Percentiles rank a stretch among this genome's conserved stretches.
Conservation (phyloP, 371 early-diverging fungal genomes). For the Chytridium lagenaria region DNA sequence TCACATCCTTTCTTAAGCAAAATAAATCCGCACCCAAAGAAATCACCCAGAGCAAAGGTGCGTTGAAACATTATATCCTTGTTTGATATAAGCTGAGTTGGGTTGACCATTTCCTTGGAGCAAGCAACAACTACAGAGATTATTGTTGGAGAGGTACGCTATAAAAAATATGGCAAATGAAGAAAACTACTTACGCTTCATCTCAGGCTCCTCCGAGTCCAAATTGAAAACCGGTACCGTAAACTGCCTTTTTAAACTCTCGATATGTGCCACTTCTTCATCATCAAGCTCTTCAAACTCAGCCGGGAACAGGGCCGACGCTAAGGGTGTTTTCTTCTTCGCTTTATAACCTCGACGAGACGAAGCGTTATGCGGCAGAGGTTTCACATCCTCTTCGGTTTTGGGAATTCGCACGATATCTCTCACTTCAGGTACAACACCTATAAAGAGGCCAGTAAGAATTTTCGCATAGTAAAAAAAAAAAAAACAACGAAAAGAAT, state of each 20-base stretch:
- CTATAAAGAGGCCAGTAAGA: neutral
- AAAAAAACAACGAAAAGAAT: neutral
- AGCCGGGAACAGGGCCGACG: no score
- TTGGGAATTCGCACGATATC: neutral
- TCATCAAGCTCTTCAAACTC: slow-evolving; percentile 5
- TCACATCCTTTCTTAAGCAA: neutral
- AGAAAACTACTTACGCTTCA: neutral
- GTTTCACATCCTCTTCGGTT: neutral
- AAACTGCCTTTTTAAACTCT: neutral
- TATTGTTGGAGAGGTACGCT: no score
- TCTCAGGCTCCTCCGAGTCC: neutral
- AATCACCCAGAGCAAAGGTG: neutral
- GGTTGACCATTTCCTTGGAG: slow-evolving; percentile 2
- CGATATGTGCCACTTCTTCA: neutral
- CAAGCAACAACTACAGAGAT: slow-evolving; percentile 8
- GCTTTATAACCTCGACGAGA: no score
- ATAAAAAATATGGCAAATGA: no score
- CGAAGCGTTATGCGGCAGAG: neutral
- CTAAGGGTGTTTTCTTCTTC: no score
- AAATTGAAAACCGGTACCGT: neutral
- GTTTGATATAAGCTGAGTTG: neutral
- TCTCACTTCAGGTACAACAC: neutral
- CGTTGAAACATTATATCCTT: neutral
- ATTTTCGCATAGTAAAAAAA: neutral
- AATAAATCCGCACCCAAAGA: neutral